Conservation (phyloP, 1,284 basidiomycete species). For the Ganoderma boninense region DNA sequence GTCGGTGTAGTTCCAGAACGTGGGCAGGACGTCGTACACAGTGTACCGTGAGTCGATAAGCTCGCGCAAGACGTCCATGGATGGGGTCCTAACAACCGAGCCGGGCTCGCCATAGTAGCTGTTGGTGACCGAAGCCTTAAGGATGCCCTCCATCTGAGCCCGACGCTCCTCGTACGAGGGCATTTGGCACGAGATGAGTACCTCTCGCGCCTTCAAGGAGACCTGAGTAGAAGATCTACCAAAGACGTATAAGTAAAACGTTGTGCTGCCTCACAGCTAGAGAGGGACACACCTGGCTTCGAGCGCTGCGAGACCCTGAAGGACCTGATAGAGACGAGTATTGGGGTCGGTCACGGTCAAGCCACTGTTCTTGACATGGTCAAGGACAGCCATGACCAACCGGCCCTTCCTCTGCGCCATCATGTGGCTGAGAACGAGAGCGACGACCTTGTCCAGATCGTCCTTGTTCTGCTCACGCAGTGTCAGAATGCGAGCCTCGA, state of each 20-base stretch:
- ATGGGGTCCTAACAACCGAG: constrained; percentile 76
- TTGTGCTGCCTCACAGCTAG: background rate
- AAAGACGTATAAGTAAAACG: constrained; percentile 16
- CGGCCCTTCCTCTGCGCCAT: constrained; percentile 95
- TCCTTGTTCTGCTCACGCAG: constrained; percentile 95
- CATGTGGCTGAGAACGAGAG: constrained; percentile 93
- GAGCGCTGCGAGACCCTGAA: constrained; percentile 83
- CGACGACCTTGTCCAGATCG: constrained; percentile 89
- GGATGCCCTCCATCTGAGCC: constrained; percentile 93
- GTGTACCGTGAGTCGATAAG: constrained; percentile 96
- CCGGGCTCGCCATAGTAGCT: constrained; percentile 91
- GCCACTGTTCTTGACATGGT: constrained; percentile 84
- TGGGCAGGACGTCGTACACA: constrained; percentile 96
- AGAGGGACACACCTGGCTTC: constrained; percentile 76
- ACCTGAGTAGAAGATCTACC: constrained; percentile 85
- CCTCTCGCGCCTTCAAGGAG: constrained; percentile 96
- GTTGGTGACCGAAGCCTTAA: constrained; percentile 88
- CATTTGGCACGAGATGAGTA: constrained; percentile 94
- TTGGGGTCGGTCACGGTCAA: constrained; percentile 81
- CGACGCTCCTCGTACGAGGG: constrained; percentile 96
- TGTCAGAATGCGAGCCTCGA: constrained; percentile 91
- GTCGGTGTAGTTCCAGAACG: constrained; percentile 93
- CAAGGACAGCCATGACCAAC: constrained; percentile 86
- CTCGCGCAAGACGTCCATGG: constrained; percentile 89
- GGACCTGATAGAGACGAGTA: constrained; percentile 72